phyloP scores from a whole-genome alignment of 2,329 filamentous ascomycete genomes.

The Colletotrichum falcatum region DNA sequence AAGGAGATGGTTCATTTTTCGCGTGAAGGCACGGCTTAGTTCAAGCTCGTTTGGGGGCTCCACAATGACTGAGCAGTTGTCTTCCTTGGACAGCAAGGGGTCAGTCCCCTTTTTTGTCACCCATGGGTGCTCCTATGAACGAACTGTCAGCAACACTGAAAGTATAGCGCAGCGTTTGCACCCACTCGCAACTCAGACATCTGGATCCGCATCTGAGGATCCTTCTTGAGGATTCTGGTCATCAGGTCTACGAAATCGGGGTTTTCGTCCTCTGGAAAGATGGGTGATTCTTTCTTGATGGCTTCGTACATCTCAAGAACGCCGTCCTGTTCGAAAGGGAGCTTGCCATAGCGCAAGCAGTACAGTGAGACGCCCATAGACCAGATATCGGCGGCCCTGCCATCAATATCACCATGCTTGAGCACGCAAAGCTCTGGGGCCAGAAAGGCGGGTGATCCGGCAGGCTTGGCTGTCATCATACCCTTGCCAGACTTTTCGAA shows the following conservation, averaged over 20 bases:
- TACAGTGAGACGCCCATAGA: conserved; percentile 97
- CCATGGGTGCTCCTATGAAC: conserved; percentile 85
- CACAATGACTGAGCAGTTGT: conserved; percentile 86
- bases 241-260: conserved; percentile 82
- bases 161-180: conserved; percentile 18
- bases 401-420: conserved; percentile 88
- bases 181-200: conserved; percentile 86
- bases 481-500: conserved; percentile 81
- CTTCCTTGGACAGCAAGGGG: conserved; percentile 80
- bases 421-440: conserved; percentile 91
- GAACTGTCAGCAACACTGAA: conserved; percentile 41
- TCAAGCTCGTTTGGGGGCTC: conserved; percentile 91
- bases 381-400: conserved; percentile 94
- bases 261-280: conserved; percentile 73
- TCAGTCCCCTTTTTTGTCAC: conserved; percentile 86
- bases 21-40: conserved; percentile 89
- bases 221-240: conserved; percentile 80
- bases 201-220: conserved; percentile 83
- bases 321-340: conserved; percentile 85
- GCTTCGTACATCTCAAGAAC: conserved; percentile 91
- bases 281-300: conserved; percentile 78
- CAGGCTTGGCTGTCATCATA: conserved; percentile 94
- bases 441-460: conserved; percentile 93
- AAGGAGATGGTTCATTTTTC: conserved; percentile 87
- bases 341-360: conserved; percentile 87